Conservation (phyloP, 164 flowering plant species). For the Magnolia kwangsiensis region DNA sequence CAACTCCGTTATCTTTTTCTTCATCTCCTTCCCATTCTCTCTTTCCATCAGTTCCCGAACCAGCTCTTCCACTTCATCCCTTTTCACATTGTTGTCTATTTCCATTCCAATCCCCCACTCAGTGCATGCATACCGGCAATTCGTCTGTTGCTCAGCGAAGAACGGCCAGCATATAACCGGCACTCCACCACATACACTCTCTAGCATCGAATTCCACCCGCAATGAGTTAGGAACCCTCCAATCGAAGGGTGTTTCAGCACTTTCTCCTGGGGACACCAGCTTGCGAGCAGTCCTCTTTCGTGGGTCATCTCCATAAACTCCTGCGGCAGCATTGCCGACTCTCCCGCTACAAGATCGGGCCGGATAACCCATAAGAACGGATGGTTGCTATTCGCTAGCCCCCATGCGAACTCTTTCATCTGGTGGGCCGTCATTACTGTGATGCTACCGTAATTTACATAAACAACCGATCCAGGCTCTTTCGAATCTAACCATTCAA, state of each 20-base stretch:
- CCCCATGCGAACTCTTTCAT: slow-evolving; percentile 19
- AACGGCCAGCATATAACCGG: slow-evolving; percentile 9
- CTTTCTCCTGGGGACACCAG: slow-evolving; percentile 18
- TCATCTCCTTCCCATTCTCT: slow-evolving; percentile 12
- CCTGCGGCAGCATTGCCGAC: slow-evolving; percentile 13
- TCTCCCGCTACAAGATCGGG: slow-evolving; percentile 9
- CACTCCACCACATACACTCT: background rate
- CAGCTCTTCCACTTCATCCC: slow-evolving; percentile 1
- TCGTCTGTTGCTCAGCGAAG: slow-evolving; percentile 8
- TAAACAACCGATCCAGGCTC: background rate
- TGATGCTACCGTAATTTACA: slow-evolving; percentile 5
- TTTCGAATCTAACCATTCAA: slow-evolving; percentile 1
- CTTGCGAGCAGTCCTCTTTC: slow-evolving; percentile 10
- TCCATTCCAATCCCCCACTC: slow-evolving; percentile 8
- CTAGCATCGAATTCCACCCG: slow-evolving; percentile 3
- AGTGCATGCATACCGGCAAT: slow-evolving; percentile 3
- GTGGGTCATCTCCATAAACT: slow-evolving; percentile 7
- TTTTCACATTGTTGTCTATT: background rate
- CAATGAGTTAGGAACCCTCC: slow-evolving; percentile 4
- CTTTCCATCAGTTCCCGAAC: slow-evolving; percentile 3
- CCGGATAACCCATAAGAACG: slow-evolving; percentile 18
- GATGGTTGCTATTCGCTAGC: slow-evolving; percentile 9
- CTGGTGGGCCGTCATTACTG: slow-evolving; percentile 5
- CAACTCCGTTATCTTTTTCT: slow-evolving; percentile 9
- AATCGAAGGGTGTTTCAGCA: slow-evolving; percentile 5